Evolutionary conservation across 2,329 filamentous ascomycete genomes (phyloP), one percentile per base, ranked within the genome.

Genomic region (Dichotomopilus funicola): DNA sequence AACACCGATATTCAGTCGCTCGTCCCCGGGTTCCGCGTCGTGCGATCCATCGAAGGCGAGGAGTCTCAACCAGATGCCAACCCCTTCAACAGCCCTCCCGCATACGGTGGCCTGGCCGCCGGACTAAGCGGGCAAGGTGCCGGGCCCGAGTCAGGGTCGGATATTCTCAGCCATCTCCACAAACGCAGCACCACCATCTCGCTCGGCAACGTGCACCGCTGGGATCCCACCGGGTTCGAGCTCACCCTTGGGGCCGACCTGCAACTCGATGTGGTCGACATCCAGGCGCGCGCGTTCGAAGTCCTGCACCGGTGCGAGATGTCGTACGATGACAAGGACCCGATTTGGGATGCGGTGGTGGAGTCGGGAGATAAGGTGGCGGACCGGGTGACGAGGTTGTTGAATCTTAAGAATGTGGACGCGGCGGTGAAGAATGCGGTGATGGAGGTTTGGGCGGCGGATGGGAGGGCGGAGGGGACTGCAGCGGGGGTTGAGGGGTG

Each of bases 361-460:
- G 31, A 49, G 35, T 41, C 44, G 4, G 34, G 31, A 1, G 54
- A 52, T 7, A 33, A 54, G 1, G 46, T 64, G 5, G 33, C 55
- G 40, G 38, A 51, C 10, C 49, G 62, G 45, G 58, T 64, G 31
- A 43, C 55, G 55, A 54, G 45, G 55, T 36, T 66, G 53, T 13
- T 37, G 40, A 13, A 34, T 31, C n/a, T 62, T 52, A 42, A 58
- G 13, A 27, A 27, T 27, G 54, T 64, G 7, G 51, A 60, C 35
- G 45, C 51, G 0, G 42, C 49, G 8, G 9, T 66, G 8, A 61
- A 59, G 56, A 60, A 61, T 34, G 61, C 63, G 9, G 45, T 65
- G 6, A 56, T 65, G 59, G 64, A 66, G 59, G 56, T 66, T 42
- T 66, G 64, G 64, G 59, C 54, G 9, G 61, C 64, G 2, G 64